These are phyloP conservation scores for Kluyveromyces wickerhamii DNA, from an alignment of 805 yeast genomes.

Conservation along the genomic window DNA sequence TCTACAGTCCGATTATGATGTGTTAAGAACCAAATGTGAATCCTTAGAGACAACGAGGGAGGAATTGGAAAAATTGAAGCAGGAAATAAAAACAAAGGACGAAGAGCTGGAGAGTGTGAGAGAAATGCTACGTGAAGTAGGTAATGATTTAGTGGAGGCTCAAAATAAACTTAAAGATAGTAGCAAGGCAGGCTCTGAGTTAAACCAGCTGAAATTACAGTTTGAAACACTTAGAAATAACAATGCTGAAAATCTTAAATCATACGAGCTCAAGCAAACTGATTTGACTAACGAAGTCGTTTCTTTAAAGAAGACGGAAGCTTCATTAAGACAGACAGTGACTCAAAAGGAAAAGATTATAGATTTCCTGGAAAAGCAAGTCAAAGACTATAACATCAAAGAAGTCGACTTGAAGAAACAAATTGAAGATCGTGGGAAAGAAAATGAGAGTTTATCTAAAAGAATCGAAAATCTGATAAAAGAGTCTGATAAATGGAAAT, in stretches of 20 bases:
- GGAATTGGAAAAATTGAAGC: conserved; percentile 17
- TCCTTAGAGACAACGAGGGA: conserved; percentile 10
- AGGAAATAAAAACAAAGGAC: conserved; percentile 33
- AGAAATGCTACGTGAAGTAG: conserved; percentile 71
- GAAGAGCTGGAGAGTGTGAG: conserved; percentile 64
- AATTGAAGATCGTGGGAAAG: conserved; percentile 25
- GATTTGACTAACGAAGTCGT: conserved; percentile 7
- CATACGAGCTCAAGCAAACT: conserved; percentile 8
- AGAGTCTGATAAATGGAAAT: conserved; percentile 31
- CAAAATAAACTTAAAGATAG: conserved; percentile 46
- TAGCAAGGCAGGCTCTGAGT: conserved; percentile 8
- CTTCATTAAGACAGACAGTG: conserved; percentile 18
- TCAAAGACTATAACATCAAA: conserved; percentile 30
- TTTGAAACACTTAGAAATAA: conserved; percentile 28
- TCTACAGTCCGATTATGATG: neutral
- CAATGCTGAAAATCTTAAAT: conserved; percentile 28
- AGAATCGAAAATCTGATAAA: conserved; percentile 25
- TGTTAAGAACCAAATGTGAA: conserved; percentile 5
- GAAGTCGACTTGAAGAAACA: conserved; percentile 22
- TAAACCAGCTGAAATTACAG: conserved; percentile 20
- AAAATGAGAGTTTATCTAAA: conserved; percentile 27
- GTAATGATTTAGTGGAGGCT: conserved; percentile 70
- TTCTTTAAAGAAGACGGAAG: conserved; percentile 16
- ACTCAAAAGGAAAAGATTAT: conserved; percentile 33
- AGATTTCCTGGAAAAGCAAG: conserved; percentile 33